Evolutionary conservation across 768 basidiomycete genomes (phyloP).

Genomic region (Tylopilus sp.): DNA sequence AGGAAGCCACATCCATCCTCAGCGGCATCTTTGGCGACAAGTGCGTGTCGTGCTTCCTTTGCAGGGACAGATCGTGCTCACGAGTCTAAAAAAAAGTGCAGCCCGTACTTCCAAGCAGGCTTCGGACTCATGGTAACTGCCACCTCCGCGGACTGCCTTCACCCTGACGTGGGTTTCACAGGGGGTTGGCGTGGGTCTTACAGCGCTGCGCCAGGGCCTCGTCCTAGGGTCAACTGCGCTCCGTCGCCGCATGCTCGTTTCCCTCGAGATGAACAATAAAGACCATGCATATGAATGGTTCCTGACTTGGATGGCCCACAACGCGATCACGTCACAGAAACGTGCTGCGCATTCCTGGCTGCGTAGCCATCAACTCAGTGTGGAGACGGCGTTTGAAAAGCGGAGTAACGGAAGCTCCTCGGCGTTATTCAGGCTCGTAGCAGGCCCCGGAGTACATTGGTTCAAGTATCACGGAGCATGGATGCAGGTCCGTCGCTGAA

Average conservation of each 20-base stretch:
- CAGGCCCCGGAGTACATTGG: constrained; percentile 92
- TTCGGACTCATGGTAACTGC: constrained; percentile 88
- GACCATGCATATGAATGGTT: constrained; percentile 97
- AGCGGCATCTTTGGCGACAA: constrained; percentile 55
- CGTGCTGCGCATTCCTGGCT: constrained; percentile 42
- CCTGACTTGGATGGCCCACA: constrained; percentile 90
- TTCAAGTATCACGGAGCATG: constrained; percentile 88
- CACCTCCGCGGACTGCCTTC: background rate
- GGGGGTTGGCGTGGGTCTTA: constrained; percentile 89
- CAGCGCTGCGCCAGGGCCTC: constrained; percentile 66
- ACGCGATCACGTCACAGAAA: constrained; percentile 38
- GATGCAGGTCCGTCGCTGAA: constrained; percentile 72
- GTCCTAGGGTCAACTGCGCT: constrained; percentile 70
- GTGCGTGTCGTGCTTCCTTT: constrained; percentile 42
- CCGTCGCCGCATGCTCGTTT: constrained; percentile 87
- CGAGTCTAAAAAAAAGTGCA: constrained; percentile 45
- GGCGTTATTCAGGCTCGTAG: constrained; percentile 89
- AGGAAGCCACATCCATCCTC: constrained; percentile 32
- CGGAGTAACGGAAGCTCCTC: constrained; percentile 88
- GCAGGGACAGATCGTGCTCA: constrained; percentile 8
- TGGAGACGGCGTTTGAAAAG: constrained; percentile 88
- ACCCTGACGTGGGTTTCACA: constrained; percentile 30
- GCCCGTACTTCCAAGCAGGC: constrained; percentile 97
- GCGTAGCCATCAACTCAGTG: constrained; percentile 88
- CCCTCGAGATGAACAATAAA: constrained; percentile 94